These are phyloP conservation scores for Euphorbia schlechtendalii DNA, from an alignment of 441 rosid genomes.

Conservation along the genomic window DNA sequence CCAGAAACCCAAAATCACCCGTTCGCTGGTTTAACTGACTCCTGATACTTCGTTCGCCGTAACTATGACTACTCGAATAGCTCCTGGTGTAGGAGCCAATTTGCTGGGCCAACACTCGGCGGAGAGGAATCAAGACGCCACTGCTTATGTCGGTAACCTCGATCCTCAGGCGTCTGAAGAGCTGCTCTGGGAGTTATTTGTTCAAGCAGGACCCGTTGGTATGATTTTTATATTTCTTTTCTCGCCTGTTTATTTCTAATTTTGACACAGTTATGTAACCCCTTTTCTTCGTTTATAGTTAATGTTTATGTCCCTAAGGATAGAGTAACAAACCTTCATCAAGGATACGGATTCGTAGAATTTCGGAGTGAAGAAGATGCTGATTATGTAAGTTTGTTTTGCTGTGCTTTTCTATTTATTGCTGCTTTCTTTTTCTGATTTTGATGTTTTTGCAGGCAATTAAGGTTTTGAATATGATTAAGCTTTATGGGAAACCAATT, in stretches of 20 bases:
- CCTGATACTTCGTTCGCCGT: not conserved
- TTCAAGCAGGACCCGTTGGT: constrained; percentile 98
- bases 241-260: too few relatives aligned
- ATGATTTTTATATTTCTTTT: constrained; percentile 25
- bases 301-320: constrained; percentile 94
- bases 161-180: constrained; percentile 95
- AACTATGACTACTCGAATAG: constrained; percentile 83
- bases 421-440: not conserved
- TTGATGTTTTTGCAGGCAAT: constrained; percentile 49
- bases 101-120: constrained; percentile 95
- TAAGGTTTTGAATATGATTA: constrained; percentile 95
- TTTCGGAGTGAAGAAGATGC: constrained; percentile 95
- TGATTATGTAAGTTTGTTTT: constrained; percentile 58
- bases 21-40: not conserved
- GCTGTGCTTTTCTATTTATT: not conserved
- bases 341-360: constrained; percentile 85
- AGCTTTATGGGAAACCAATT: constrained; percentile 89
- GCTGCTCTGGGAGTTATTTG: constrained; percentile 91
- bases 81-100: constrained; percentile 97
- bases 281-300: constrained; percentile 30
- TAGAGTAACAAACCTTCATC: constrained; percentile 92
- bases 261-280: not conserved
- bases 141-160: constrained; percentile 95
- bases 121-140: constrained; percentile 96
- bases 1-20: too few relatives aligned